These are phyloP conservation scores for Mallotus nudiflorus DNA, from an alignment of 345 rosid genomes.

Conservation along the genomic window DNA sequence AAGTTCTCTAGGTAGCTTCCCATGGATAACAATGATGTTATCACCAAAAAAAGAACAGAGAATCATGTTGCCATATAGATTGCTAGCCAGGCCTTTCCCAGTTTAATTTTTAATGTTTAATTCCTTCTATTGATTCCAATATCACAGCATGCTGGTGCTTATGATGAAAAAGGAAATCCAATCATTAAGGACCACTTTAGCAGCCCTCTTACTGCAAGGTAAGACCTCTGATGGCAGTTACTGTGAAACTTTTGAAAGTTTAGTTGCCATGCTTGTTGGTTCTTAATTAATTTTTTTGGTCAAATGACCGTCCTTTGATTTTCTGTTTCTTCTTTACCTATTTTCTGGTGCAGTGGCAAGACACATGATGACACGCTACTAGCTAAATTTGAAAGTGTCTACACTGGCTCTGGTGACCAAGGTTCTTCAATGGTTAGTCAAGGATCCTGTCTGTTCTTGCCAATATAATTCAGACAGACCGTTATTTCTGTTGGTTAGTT, in stretches of 20 bases:
- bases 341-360: slow-evolving; percentile 69
- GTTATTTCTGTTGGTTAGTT: background rate
- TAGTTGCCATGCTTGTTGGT: slow-evolving; percentile 1
- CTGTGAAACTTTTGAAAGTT: background rate
- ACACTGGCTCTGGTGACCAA: slow-evolving; percentile 85
- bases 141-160: slow-evolving; percentile 77
- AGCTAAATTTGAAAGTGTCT: slow-evolving; percentile 80
- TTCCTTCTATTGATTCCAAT: slow-evolving; percentile 12
- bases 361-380: slow-evolving; percentile 69
- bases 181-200: slow-evolving; percentile 75
- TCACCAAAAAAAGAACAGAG: background rate
- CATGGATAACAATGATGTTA: background rate
- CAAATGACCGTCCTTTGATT: slow-evolving; percentile 12
- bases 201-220: slow-evolving; percentile 97
- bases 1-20: background rate
- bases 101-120: background rate
- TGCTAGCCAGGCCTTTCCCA: background rate
- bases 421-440: slow-evolving; percentile 90
- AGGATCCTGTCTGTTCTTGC: background rate
- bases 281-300: background rate
- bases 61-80: background rate
- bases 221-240: slow-evolving; percentile 17
- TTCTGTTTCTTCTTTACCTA: slow-evolving; percentile 17
- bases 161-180: slow-evolving; percentile 77
- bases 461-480: background rate